Conservation (phyloP, 306 rosid genomes). For the Mimosa pudica region DNA sequence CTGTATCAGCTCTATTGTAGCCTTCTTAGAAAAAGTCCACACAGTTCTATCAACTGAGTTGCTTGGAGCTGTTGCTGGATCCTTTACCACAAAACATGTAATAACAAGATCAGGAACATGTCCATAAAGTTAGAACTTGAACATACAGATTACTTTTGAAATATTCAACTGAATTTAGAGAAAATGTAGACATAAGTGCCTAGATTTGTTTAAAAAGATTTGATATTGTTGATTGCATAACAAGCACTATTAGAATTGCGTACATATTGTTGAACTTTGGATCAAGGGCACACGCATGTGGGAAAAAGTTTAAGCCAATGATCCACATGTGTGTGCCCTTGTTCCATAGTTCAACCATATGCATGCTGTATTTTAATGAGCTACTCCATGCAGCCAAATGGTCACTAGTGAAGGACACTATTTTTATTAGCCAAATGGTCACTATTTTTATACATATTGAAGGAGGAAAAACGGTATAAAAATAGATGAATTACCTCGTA, state of each 20-base stretch:
- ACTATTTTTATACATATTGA: not conserved
- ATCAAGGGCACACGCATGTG: no score
- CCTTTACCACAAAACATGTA: slow-evolving; percentile 46
- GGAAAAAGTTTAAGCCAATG: no score
- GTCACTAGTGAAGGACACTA: no score
- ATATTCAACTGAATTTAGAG: slow-evolving; percentile 6
- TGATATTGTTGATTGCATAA: slow-evolving; percentile 15
- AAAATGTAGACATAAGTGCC: not conserved
- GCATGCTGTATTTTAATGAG: slow-evolving; percentile 27
- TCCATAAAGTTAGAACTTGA: slow-evolving; percentile 9
- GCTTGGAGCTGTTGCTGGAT: slow-evolving; percentile 62
- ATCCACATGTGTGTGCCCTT: no score
- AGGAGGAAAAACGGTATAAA: not conserved
- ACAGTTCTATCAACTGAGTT: slow-evolving; percentile 72
- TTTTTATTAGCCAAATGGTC: no score
- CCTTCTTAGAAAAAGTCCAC: slow-evolving; percentile 89
- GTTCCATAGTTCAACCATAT: not conserved
- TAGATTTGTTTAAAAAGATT: not conserved
- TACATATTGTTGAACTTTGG: no score
- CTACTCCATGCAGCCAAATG: slow-evolving; percentile 24
- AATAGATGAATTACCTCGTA: slow-evolving; percentile 62
- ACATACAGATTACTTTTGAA: not conserved
- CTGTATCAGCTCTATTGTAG: slow-evolving; percentile 94
- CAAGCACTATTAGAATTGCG: not conserved
- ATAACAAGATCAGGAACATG: slow-evolving; percentile 29